Evolutionary conservation across 2,329 filamentous ascomycete genomes (phyloP).

Genomic region (Colletotrichum lupini): DNA sequence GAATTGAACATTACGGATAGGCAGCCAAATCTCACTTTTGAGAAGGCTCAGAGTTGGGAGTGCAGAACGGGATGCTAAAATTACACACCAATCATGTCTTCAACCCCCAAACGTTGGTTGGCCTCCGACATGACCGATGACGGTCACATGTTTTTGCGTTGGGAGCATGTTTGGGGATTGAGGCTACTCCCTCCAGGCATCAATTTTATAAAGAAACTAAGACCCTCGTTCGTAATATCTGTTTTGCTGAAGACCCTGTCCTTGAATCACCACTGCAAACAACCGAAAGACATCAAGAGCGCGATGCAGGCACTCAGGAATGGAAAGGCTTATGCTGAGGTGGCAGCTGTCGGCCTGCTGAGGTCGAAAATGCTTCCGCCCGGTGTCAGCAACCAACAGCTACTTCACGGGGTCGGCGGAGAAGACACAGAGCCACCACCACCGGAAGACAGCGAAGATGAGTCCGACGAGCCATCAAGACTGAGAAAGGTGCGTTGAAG

Average conservation of each 20-base stretch:
- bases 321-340: not conserved
- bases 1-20: not conserved
- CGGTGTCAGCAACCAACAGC: not conserved
- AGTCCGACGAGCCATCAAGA: not conserved
- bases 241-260: not conserved
- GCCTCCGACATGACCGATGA: not conserved
- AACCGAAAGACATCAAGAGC: not conserved
- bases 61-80: not conserved
- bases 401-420: not conserved
- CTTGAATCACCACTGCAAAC: not conserved
- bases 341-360: not conserved
- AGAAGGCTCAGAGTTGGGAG: not conserved
- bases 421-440: not conserved
- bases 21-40: not conserved
- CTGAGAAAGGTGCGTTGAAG: not conserved
- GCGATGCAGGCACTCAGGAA: not conserved
- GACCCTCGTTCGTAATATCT: not conserved
- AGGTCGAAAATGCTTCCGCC: not conserved
- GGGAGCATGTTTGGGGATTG: not conserved
- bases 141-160: not conserved
- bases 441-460: not conserved
- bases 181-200: not conserved
- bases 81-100: not conserved
- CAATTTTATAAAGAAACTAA: not conserved
- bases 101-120: not conserved